Base-by-base conservation (phyloP, 225 moss, liverwort and hornwort genomes). In the Bryum argenteum region DNA sequence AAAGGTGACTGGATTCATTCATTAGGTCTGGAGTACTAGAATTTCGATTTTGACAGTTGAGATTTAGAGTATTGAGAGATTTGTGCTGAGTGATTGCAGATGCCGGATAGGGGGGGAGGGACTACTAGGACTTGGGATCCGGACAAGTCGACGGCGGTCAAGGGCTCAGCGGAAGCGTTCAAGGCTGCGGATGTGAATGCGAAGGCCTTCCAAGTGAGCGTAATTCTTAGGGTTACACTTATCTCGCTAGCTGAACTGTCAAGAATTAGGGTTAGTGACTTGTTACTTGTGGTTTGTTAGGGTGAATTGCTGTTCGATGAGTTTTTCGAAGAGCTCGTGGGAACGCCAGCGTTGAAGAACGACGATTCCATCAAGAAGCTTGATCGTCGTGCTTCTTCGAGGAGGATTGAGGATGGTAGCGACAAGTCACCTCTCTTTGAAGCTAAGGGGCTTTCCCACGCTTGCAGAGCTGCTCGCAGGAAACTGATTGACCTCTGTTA, bases 301-400 rank as follows among this genome's bases (percentile, higher is more conserved):
- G 95, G 92, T 63, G 78, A 86, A 51, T 91, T 93, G 61, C 77
- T 88, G 21, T 95, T 95, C 57, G 95, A 95, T 77, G 89, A 95
- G 26, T 91, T 91, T 71, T 95, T 89, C 76, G 91, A 91, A 53
- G 83, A 81, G 73, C 74, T 95, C 56, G 89, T 88, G 23, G 65
- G 69, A 48, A 82, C 89, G 68, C 87, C 90, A 67, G 75, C 78
- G 52, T 75, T 77, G 58, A 78, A 84, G 63, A 82, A 91, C 73
- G 93, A 85, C 60, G 74, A 73, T 65, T 45, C 69, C 19, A n/a
- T 55, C 58, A 67, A 78, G 59, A 84, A 82, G 48, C 63, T 71
- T 18, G 78, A 56, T 66, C 80, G 82, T 53, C 81, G 71, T 63
- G 79, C 76, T 42, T 56, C 10, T 55, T 55, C 69, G 62, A 53